phyloP scores from a whole-genome alignment of 306 rosid species.

The Gastrolobium bilobum region DNA sequence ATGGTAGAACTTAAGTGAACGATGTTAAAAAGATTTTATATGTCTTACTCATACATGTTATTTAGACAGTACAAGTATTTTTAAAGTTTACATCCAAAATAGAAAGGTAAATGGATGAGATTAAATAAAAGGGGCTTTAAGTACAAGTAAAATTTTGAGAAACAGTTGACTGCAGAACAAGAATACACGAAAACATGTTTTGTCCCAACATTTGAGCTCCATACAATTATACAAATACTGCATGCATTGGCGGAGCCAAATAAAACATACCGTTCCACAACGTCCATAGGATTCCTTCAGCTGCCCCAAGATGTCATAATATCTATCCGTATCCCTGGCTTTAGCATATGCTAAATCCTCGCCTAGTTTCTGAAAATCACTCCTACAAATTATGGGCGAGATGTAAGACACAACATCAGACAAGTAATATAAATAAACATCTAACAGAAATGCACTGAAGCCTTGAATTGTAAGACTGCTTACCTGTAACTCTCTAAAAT shows the following conservation, averaged over 20 bases:
- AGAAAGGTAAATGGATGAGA: conserved; percentile 34
- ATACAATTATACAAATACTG: conserved; percentile 29
- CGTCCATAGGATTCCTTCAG: conserved; percentile 76
- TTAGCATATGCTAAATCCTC: conserved; percentile 67
- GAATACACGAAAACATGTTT: conserved; percentile 18
- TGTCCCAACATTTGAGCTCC: conserved; percentile 34
- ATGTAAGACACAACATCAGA: conserved; percentile 43
- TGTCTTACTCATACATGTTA: background rate
- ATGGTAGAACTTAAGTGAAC: conserved; percentile 3
- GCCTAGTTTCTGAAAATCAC: conserved; percentile 74
- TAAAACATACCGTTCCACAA: conserved; percentile 70
- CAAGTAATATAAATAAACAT: conserved; percentile 29
- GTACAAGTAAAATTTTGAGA: conserved; percentile 5
- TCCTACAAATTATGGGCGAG: conserved; percentile 61
- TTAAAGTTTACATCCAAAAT: conserved; percentile 26
- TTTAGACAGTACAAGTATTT: conserved; percentile 28
- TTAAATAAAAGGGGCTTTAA: background rate
- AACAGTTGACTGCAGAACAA: conserved; percentile 37
- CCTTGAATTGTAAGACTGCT: conserved; percentile 25
- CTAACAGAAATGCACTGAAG: conserved; percentile 22
- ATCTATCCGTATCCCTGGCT: conserved; percentile 71
- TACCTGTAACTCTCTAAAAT: conserved; percentile 85
- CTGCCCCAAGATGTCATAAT: conserved; percentile 62
- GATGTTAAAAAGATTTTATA: conserved; percentile 1
- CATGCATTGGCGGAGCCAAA: conserved; percentile 29